A percentile compares a stretch with the other conserved stretches of the same genome.
Evolutionary conservation across 208 protist genomes (phyloP).

Genomic region (Trypanosoma mega): DNA sequence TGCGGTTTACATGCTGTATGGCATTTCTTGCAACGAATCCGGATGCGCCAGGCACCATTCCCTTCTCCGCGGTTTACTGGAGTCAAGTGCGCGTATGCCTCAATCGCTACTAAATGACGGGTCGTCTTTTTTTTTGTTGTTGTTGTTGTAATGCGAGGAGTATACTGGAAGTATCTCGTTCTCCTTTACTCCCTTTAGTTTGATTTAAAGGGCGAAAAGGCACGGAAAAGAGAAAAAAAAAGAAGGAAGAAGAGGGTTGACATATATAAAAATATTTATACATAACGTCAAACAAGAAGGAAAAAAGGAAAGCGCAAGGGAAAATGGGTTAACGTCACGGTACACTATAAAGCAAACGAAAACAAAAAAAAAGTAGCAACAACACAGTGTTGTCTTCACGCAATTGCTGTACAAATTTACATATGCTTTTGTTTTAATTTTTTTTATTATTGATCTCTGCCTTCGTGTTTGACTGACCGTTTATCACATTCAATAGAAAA

Average conservation of each 20-base stretch:
- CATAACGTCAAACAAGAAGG: too few relatives aligned
- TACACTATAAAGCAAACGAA: not conserved
- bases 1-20: conserved; percentile 66
- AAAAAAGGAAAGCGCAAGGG: too few relatives aligned
- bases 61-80: conserved; percentile 50
- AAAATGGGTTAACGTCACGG: not conserved
- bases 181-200: not conserved
- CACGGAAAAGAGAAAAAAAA: not conserved
- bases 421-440: too few relatives aligned
- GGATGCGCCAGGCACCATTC: conserved; percentile 28
- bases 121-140: conserved; percentile 6
- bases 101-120: conserved; percentile 40
- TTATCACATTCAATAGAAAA: too few relatives aligned
- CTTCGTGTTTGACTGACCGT: too few relatives aligned
- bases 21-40: conserved; percentile 67
- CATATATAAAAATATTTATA: too few relatives aligned
- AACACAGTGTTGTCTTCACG: too few relatives aligned
- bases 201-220: not conserved
- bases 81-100: conserved; percentile 49
- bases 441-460: too few relatives aligned
- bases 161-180: conserved; percentile 2
- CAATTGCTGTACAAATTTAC: too few relatives aligned
- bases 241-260: too few relatives aligned
- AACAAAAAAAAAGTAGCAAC: not conserved
- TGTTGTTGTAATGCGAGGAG: not conserved